Evolutionary conservation across 148 eudicot genomes (phyloP), one percentile per base, ranked within the genome.

Genomic region (Amaranthus cruentus): DNA sequence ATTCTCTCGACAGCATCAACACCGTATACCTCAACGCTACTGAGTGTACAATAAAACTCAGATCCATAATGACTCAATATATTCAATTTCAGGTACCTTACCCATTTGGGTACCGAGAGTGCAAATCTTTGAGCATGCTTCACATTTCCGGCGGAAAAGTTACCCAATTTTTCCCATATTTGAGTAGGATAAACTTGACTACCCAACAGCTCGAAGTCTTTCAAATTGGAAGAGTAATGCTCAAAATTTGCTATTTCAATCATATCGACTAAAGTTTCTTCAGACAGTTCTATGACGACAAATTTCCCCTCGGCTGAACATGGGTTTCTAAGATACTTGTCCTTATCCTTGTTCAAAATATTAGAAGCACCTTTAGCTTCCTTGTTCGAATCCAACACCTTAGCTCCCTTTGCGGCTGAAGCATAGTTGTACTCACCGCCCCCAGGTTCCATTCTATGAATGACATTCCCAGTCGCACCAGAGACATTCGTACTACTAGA

Each of bases 1-100:
- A 95, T 95, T 77, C 82, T 81, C 83, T 95, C 99, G 63, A 95
- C 89, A 38, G 99, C 99, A 86, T 95, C 99, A 42, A 95, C 92
- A 49, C 99, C 99, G 78, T 90, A 95, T 60, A 95, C 94, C 81
- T 95, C 96, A n/a, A 95, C 79, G 62, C 86, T 78, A 81, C 97
- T 95, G 43, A 92, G 76, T 4, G 99, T 95, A 76, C 99, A 95
- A 72, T 95, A 95, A 67, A 92, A 92, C 84, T 92, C 99, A 2
- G 92, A 86, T 49, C 99, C 99, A 78, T 90, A 77, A 88, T 95
- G 99, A 82, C 90, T 87, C 49, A 86, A 69, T 62, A 92, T 81
- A 69, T 87, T 91, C 81, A 95, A 73, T 73, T 87, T 95, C 70
- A 95, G 75, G 75, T 95, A 95, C 78, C 97, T 87, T 52, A 83